Percentiles rank a stretch among this genome's conserved stretches.
Evolutionary conservation across 805 yeast species (phyloP).

Genomic region (Ogataea glucozyma): DNA sequence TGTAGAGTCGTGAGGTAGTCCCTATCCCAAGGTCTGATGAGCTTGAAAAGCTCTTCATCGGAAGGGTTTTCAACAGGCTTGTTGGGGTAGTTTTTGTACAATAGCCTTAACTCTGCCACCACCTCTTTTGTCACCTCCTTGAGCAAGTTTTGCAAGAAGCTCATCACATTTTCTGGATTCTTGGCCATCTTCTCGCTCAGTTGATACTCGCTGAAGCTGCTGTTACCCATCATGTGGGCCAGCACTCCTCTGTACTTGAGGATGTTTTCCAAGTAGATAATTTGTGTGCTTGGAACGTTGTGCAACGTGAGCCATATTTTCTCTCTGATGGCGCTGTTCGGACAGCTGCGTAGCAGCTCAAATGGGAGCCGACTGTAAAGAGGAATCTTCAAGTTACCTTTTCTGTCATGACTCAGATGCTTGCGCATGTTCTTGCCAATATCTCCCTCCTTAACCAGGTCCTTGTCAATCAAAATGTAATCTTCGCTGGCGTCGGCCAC

Average conservation of each 20-base stretch:
- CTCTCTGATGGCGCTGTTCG: conserved; percentile 57
- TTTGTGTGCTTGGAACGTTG: conserved; percentile 62
- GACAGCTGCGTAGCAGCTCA: conserved; percentile 59
- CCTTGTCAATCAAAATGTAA: conserved; percentile 30
- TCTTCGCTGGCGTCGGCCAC: conserved; percentile 35
- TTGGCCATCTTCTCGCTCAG: conserved; percentile 89
- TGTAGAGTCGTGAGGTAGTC: conserved; percentile 51
- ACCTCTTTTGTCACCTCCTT: conserved; percentile 54
- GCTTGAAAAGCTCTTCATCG: conserved; percentile 43
- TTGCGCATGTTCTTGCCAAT: conserved; percentile 25
- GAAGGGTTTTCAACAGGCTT: conserved; percentile 26
- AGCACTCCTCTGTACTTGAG: conserved; percentile 66
- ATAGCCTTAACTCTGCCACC: conserved; percentile 51
- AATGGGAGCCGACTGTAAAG: conserved; percentile 65
- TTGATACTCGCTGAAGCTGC: conserved; percentile 76
- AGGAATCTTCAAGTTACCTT: conserved; percentile 52
- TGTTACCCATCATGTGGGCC: conserved; percentile 71
- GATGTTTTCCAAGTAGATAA: conserved; percentile 56
- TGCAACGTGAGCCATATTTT: conserved; percentile 76
- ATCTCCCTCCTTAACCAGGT: conserved; percentile 33
- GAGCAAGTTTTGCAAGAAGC: conserved; percentile 65
- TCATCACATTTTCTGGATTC: conserved; percentile 69
- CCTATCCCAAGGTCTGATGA: conserved; percentile 88
- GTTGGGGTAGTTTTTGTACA: conserved; percentile 37
- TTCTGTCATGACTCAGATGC: conserved; percentile 30